Base-by-base conservation (phyloP, 2,329 filamentous ascomycete species). In the Gaeumannomyces tritici region DNA sequence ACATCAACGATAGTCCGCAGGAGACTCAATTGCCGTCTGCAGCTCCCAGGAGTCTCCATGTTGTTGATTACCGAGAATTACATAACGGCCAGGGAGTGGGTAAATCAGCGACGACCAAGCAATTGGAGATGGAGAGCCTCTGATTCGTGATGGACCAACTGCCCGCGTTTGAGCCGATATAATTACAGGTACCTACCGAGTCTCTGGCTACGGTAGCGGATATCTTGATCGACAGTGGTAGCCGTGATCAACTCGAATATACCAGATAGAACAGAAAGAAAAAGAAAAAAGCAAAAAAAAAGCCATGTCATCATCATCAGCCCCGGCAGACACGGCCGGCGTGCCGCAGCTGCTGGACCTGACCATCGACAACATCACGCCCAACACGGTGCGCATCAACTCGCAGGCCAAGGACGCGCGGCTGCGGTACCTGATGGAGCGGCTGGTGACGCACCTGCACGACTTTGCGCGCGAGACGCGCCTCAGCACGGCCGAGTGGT, bases 401-500 rank as follows among this genome's bases (percentile, higher is more conserved):
- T 88, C 88, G 12, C 83, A 87, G 76, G 84, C 84, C 68, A 71
- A 78, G 12, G 80, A 91, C 69, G 77, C 81, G 27, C 83, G 90
- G 26, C 76, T 90, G 65, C 88, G 84, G 65, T 93, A 90, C 72
- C 73, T 95, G 57, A 82, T 93, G 71, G 84, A 89, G 68, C 81
- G 88, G 24, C 80, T 93, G 18, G 88, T 93, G 59, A 83, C 84
- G 15, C 90, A 95, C 74, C 77, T 93, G 1, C 90, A 95, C 74
- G 89, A 93, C 75, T 93, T 92, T 71, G 89, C 89, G 6, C 82
- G 89, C 62, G 90, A 93, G 73, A 93, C 89, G 1, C 79, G 89
- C 33, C 79, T 93, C 42, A 89, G 85, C 71, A 89, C 87, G 4
- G 79, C 85, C 3, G 90, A 95, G 77, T 93, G 90, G 90, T 89